Base-by-base conservation (phyloP, 208 protist genomes). In the Leishmania major region DNA sequence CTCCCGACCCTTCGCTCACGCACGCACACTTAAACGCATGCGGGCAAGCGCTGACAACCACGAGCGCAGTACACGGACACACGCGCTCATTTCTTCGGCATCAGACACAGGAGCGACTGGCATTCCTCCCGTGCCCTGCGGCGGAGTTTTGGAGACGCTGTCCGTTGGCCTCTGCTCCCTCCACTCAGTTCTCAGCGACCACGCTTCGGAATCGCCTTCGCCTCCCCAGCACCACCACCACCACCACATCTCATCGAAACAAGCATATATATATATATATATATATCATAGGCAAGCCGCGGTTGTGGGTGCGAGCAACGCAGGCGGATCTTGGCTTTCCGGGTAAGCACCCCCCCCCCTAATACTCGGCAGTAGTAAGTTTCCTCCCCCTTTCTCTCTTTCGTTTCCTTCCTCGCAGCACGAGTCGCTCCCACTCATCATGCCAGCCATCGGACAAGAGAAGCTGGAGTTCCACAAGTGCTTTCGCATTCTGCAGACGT, bases 401-500 rank as follows among this genome's bases (percentile, higher is more conserved):
- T 10, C 15, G 3, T 31, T 17, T 77, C 37, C 28, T 64, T 6
- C 37, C 53, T 22, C 40, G 17, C 31, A 28, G 25, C 6, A 28
- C 28, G 19, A 37, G 49, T 43, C 45, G 11, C 31, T n/a, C 25
- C 17, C 40, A 22, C 8, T 74, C 70, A 74, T 17, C 78, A 95
- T 93, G 88, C 73, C 90, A 19, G 91, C 93, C 17, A 94, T 96
- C 83, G 92, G 90, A 47, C 92, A 96, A 73, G 91, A 90, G 66
- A 91, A 92, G 53, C 70, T 96, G 13, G 86, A 94, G 78, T 88
- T 90, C 69, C 89, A 96, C 85, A 93, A 92, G 71, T 87, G 93
- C 77, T 98, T 92, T 80, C 91, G 93, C 75, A 94, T 94, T 19
- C 88, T 97, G 88, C 75, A 81, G 75, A 98, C 95, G 8, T 93